Conservation (phyloP, 345 rosid genomes). For the Arabidopsis thaliana region DNA sequence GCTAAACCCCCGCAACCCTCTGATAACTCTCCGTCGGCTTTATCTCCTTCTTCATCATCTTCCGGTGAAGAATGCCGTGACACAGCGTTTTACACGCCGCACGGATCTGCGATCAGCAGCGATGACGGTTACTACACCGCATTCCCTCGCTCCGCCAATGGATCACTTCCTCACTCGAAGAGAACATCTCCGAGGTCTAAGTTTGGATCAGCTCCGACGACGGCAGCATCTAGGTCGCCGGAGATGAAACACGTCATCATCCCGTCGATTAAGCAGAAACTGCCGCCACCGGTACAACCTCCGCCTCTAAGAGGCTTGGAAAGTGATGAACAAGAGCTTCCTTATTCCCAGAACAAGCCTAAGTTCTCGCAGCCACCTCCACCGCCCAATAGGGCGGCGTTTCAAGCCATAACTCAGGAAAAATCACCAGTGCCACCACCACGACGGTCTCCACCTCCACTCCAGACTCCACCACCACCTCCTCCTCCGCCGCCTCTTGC, state of each 20-base stretch:
- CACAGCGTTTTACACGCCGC: conserved; percentile 79
- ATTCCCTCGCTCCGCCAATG: conserved; percentile 47
- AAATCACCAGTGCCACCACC: conserved; percentile 44
- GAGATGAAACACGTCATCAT: conserved; percentile 90
- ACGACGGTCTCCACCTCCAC: conserved; percentile 62
- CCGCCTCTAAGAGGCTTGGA: conserved; percentile 21
- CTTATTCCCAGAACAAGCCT: conserved; percentile 55
- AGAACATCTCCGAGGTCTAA: conserved; percentile 83
- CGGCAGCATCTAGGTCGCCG: conserved; percentile 63
- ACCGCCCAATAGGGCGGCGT: conserved; percentile 85
- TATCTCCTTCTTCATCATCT: conserved; percentile 58
- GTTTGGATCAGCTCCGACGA: conserved; percentile 21
- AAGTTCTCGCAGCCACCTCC: conserved; percentile 85
- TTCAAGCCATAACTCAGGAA: conserved; percentile 61
- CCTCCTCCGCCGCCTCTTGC: conserved; percentile 44
- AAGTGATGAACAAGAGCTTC: conserved; percentile 31
- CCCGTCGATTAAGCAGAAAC: conserved; percentile 67
- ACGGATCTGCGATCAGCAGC: conserved; percentile 68
- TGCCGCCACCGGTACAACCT: conserved; percentile 33
- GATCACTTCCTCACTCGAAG: conserved; percentile 73
- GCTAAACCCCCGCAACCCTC: conserved; percentile 57
- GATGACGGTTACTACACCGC: conserved; percentile 74
- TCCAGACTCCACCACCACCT: conserved; percentile 63
- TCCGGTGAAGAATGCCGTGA: conserved; percentile 67
- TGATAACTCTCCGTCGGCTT: conserved; percentile 53